These are phyloP conservation scores for Ceratocystiopsis minuta DNA, from an alignment of 2,329 filamentous ascomycete species.

Conservation along the genomic window DNA sequence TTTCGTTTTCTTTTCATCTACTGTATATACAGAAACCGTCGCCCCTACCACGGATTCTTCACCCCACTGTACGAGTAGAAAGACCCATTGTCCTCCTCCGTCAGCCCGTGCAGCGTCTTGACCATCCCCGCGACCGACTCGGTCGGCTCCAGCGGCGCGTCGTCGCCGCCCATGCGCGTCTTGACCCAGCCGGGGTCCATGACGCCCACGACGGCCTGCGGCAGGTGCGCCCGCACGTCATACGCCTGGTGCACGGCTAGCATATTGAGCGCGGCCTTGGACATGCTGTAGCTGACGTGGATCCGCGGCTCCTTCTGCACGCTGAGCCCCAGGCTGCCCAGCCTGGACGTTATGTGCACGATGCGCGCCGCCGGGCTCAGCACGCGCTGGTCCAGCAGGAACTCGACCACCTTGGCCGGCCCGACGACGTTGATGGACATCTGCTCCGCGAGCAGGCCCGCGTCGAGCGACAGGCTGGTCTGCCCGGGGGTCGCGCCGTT, in stretches of 20 bases:
- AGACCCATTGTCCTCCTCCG: conserved; percentile 26
- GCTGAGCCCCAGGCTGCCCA: conserved; percentile 18
- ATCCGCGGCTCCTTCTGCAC: conserved; percentile 14
- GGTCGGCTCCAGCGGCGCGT: conserved; percentile 12
- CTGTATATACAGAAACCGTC: too few relatives aligned
- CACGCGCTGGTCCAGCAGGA: conserved; percentile 14
- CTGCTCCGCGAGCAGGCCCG: conserved; percentile 18
- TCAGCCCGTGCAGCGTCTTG: conserved; percentile 52
- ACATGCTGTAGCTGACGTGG: conserved; percentile 16
- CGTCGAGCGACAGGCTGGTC: conserved; percentile 20
- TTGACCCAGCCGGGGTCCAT: conserved; percentile 20
- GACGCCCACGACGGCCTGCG: conserved; percentile 13
- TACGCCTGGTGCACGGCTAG: conserved; percentile 16
- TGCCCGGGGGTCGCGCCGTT: conserved; percentile 17
- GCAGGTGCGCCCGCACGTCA: conserved; percentile 10
- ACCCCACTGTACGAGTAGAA: conserved; percentile 11
- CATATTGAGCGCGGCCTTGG: conserved; percentile 17
- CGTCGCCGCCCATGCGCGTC: conserved; percentile 16
- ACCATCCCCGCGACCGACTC: conserved; percentile 37
- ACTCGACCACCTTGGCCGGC: conserved; percentile 25
- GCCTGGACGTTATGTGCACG: conserved; percentile 24
- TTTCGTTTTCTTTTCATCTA: too few relatives aligned
- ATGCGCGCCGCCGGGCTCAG: conserved; percentile 14
- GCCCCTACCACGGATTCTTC: conserved; percentile 11
- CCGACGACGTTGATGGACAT: conserved; percentile 28